Percentiles rank a stretch among this genome's conserved stretches.
These are phyloP conservation scores for Xerocomellus chrysenteron DNA, from an alignment of 768 basidiomycete species.

Conservation along the genomic window DNA sequence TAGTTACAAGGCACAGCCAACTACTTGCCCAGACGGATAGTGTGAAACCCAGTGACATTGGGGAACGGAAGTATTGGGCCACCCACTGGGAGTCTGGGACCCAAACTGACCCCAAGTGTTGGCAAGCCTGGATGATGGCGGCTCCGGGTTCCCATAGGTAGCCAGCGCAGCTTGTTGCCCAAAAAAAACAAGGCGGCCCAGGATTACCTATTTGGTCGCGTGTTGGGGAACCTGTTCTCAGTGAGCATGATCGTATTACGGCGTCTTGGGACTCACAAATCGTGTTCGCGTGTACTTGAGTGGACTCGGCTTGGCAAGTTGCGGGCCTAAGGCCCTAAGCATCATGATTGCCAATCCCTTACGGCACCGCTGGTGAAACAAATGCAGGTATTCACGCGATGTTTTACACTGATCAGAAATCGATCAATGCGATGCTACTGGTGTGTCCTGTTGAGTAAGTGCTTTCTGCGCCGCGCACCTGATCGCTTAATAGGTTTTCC, in stretches of 20 bases:
- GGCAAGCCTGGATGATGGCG: conserved; percentile 2
- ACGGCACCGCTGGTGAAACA: conserved; percentile 33
- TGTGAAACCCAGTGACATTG: conserved; percentile 29
- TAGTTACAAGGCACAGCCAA: conserved; percentile 33
- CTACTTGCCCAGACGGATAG: conserved; percentile 14
- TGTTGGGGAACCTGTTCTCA: conserved; percentile 12
- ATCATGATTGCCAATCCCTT: conserved; percentile 36
- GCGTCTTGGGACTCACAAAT: conserved; percentile 16
- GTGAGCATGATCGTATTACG: conserved; percentile 19
- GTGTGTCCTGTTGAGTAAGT: conserved; percentile 33
- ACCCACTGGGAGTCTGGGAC: conserved; percentile 6
- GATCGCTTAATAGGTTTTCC: conserved; percentile 32
- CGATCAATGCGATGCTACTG: conserved; percentile 29
- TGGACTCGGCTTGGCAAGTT: conserved; percentile 7
- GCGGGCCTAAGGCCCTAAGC: conserved; percentile 3
- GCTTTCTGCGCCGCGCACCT: conserved; percentile 18
- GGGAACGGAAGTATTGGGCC: conserved; percentile 22
- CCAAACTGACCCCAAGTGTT: neutral
- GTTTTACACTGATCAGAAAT: conserved; percentile 28
- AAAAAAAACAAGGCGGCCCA: conserved; percentile 6
- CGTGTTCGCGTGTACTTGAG: conserved; percentile 7
- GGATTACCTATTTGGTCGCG: conserved; percentile 5
- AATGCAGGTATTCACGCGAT: conserved; percentile 20
- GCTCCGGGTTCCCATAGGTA: conserved; percentile 12
- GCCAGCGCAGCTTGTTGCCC: conserved; percentile 10